A percentile compares a stretch with the other conserved stretches of the same genome.
Evolutionary conservation across 2,329 filamentous ascomycete genomes (phyloP).

Genomic region (Venturia pyrina): DNA sequence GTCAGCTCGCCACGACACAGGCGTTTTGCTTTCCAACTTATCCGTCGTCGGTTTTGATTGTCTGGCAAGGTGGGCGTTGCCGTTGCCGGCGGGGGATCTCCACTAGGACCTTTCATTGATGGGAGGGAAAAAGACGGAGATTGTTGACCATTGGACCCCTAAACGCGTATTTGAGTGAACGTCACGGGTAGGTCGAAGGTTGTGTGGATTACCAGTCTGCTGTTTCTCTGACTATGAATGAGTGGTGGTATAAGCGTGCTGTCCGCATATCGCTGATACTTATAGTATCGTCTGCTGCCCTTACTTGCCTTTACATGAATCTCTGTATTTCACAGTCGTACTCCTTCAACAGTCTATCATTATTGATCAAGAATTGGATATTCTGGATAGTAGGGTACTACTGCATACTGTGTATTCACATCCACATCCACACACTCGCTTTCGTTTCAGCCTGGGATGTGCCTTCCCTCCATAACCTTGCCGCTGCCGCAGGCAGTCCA

Average conservation of each 20-base stretch:
- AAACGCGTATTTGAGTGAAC: neutral
- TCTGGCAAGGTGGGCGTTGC: neutral
- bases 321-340: neutral
- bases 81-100: neutral
- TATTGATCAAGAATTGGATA: neutral
- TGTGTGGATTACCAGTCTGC: neutral
- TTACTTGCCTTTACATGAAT: neutral
- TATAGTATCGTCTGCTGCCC: neutral
- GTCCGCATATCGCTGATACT: neutral
- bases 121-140: neutral
- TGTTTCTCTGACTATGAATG: neutral
- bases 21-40: neutral
- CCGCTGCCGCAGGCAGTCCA: neutral
- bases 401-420: neutral
- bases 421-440: neutral
- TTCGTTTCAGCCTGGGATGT: neutral
- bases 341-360: neutral
- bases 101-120: neutral
- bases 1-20: conserved; percentile 5
- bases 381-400: neutral
- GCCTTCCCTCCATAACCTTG: neutral
- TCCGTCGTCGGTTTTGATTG: neutral
- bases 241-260: neutral
- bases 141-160: neutral
- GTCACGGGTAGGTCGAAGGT: neutral